Percentiles rank a stretch among this genome's conserved stretches.
Evolutionary conservation across 768 basidiomycete genomes (phyloP).

Genomic region (Phanerodontia chrysosporium): DNA sequence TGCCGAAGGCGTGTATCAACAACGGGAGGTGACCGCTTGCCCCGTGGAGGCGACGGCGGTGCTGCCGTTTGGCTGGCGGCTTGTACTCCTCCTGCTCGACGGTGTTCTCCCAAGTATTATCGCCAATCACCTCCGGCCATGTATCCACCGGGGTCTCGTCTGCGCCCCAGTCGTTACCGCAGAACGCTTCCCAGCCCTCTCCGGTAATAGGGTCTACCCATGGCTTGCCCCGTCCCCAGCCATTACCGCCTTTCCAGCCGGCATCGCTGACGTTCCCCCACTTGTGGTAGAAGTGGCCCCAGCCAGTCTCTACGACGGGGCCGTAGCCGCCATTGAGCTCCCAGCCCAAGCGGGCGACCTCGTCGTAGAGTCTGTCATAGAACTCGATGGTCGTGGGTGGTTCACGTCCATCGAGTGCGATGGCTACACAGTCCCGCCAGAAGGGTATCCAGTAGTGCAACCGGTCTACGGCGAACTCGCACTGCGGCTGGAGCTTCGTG

Average conservation of each 20-base stretch:
- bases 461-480: constrained; percentile 37
- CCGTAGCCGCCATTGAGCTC: background rate
- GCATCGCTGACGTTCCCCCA: background rate
- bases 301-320: constrained; percentile 7
- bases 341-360: background rate
- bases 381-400: constrained; percentile 42
- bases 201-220: background rate
- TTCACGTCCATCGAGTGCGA: constrained; percentile 40
- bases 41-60: background rate
- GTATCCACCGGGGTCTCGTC: too few relatives aligned
- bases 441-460: constrained; percentile 49
- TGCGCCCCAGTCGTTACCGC: too few relatives aligned
- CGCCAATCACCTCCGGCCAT: too few relatives aligned
- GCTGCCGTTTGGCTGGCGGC: background rate
- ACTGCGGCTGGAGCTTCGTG: background rate
- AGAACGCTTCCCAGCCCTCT: background rate
- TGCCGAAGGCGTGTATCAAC: background rate
- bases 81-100: background rate
- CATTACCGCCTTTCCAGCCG: background rate
- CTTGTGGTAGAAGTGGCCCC: background rate
- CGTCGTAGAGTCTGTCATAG: constrained; percentile 24
- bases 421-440: constrained; percentile 47
- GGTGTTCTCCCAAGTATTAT: too few relatives aligned
- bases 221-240: background rate
- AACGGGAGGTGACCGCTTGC: background rate